These are phyloP conservation scores for Cutaneotrichosporon cavernicola DNA, from an alignment of 1,284 basidiomycete genomes.

Conservation along the genomic window DNA sequence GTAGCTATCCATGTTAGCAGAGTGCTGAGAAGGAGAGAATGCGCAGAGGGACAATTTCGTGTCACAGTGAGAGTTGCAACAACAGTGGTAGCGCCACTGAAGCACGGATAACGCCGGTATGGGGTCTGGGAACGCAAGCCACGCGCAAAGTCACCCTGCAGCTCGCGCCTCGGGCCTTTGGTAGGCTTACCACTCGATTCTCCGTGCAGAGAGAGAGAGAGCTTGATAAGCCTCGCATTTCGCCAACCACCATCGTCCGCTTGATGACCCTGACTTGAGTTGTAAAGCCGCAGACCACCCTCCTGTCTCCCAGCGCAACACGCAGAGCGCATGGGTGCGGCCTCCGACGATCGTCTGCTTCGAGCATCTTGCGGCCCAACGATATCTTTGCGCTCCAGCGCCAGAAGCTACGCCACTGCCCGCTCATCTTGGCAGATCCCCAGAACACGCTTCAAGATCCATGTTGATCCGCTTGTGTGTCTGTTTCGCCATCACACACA, in stretches of 20 bases:
- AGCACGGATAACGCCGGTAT: background rate
- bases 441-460: background rate
- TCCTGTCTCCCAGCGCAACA: background rate
- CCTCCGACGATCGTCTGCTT: background rate
- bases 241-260: background rate
- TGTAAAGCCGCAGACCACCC: background rate
- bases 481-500: background rate
- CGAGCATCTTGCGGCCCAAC: background rate
- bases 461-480: background rate
- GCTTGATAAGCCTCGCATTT: background rate
- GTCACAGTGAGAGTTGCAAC: background rate
- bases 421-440: background rate
- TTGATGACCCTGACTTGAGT: too few species aligned
- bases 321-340: background rate
- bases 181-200: background rate
- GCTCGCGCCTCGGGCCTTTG: background rate
- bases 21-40: background rate
- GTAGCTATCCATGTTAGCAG: background rate
- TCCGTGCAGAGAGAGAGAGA: background rate
- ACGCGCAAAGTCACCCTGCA: background rate
- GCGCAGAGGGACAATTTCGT: background rate
- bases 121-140: background rate
- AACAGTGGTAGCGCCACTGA: background rate
- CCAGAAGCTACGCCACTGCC: too few species aligned
- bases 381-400: background rate